Evolutionary conservation across 768 basidiomycete genomes (phyloP), one percentile per base, ranked within the genome.

Genomic region (Tephrocybe sp.): DNA sequence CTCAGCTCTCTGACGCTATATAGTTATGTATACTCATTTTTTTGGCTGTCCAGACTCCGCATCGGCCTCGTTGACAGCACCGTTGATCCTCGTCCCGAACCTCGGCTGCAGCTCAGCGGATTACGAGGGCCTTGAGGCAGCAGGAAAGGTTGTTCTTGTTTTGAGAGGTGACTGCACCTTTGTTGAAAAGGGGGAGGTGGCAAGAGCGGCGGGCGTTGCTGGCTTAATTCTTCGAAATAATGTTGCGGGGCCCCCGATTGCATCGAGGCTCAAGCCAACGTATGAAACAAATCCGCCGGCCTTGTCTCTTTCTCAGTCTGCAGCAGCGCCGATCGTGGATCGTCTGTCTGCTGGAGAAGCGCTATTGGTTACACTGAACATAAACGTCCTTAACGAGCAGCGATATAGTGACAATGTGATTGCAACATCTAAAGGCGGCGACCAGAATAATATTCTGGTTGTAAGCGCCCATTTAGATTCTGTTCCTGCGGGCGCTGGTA

Each of bases 191-290:
- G 59, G 60, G 14, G 64, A 63, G 17, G 58, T 60, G 17, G 60
- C 66, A 25, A 60, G 63, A 2, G 63, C 63, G 4, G 60, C 62
- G 12, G 57, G 61, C 21, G 66, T 63, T n/a, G 60, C 51, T 17
- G 65, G 65, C 37, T 48, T 62, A 7, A 59, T 69, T 40, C 57
- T 69, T 28, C 66, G 60, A 49, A 67, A 69, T 54, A 66, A 69
- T 33, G 56, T 58, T n/a, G 56, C 61, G 11, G 66, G 58, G 7
- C 64, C 65, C 5, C 64, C 65, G 1, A 59, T 69, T 12, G 63
- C 63, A 17, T 54, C 50, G 11, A 38, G 57, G 12, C 51, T 55
- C 12, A 54, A 58, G 12, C 59, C 62, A 3, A 56, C 63, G 28
- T 48, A 42, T 25, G 65, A 64, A 2, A 63, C 58, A 2, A 68